Evolutionary conservation across 345 rosid genomes (phyloP).

Genomic region (Chamaenerion angustifolium): DNA sequence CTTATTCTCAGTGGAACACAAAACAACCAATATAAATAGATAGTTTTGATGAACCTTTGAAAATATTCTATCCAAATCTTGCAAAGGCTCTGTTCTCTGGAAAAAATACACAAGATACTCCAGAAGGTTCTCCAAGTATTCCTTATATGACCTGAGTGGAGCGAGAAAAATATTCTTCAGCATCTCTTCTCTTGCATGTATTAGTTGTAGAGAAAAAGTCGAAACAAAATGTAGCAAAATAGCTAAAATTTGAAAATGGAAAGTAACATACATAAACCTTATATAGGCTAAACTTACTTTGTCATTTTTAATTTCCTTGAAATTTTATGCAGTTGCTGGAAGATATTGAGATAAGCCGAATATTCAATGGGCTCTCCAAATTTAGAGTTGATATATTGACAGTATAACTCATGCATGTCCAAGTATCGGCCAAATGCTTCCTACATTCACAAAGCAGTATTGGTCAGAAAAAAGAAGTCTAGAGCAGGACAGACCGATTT

Average conservation of each 20-base stretch:
- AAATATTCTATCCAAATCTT: conserved; percentile 77
- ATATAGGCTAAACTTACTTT: conserved; percentile 22
- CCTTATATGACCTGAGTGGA: conserved; percentile 58
- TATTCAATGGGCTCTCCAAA: conserved; percentile 82
- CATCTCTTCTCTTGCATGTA: not conserved
- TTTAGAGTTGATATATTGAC: conserved; percentile 68
- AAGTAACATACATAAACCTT: too few relatives aligned
- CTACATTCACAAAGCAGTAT: conserved; percentile 21
- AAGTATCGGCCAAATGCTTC: conserved; percentile 76
- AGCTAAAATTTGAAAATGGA: too few relatives aligned
- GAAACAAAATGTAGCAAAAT: too few relatives aligned
- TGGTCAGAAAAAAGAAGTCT: not conserved
- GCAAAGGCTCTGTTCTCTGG: conserved; percentile 86
- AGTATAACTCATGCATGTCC: conserved; percentile 83
- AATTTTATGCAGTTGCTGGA: conserved; percentile 47
- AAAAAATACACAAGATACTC: conserved; percentile 67
- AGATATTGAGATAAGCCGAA: conserved; percentile 67
- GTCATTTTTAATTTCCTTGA: conserved; percentile 52
- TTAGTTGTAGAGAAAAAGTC: not conserved
- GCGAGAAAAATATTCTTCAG: conserved; percentile 1
- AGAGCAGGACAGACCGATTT: not conserved
- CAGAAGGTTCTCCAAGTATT: conserved; percentile 61
- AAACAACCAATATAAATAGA: conserved; percentile 3
- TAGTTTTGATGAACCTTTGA: conserved; percentile 34
- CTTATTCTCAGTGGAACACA: not conserved